These are phyloP conservation scores for Pichia norvegensis DNA, from an alignment of 1,139 yeast species.

Conservation along the genomic window DNA sequence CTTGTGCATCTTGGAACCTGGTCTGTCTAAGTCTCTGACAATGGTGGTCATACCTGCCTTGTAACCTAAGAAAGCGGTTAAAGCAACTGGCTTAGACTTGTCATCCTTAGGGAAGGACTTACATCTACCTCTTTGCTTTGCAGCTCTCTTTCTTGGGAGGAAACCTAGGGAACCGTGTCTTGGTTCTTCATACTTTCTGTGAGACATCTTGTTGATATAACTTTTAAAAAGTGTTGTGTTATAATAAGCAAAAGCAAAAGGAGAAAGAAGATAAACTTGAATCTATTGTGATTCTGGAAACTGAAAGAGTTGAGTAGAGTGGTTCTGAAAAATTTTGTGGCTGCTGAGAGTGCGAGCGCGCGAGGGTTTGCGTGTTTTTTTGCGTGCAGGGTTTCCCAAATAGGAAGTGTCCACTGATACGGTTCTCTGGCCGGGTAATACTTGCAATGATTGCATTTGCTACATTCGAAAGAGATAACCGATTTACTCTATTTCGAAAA, in stretches of 20 bases:
- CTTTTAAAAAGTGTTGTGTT: constrained; percentile 13
- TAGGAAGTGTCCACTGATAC: background rate
- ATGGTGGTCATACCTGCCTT: constrained; percentile 99
- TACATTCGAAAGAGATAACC: no score
- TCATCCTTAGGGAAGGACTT: constrained; percentile 99
- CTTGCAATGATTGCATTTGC: background rate
- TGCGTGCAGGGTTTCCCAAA: background rate
- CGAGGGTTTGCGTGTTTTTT: background rate
- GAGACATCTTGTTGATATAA: constrained; percentile 60
- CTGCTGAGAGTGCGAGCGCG: background rate
- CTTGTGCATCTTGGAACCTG: constrained; percentile 99
- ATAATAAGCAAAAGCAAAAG: constrained; percentile 7
- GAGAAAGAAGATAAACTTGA: constrained; percentile 4
- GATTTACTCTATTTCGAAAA: no score
- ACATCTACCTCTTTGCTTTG: constrained; percentile 97
- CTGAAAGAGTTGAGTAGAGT: no score
- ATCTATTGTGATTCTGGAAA: background rate
- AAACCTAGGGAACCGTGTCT: constrained; percentile 99
- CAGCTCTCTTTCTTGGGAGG: constrained; percentile 99
- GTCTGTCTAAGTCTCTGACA: constrained; percentile 99
- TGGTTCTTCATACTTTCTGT: constrained; percentile 99
- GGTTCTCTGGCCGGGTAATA: background rate
- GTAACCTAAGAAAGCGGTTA: constrained; percentile 99
- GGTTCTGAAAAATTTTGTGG: constrained; percentile 3
- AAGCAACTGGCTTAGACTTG: constrained; percentile 95